A percentile compares a stretch with the other conserved stretches of the same genome.
Evolutionary conservation across 1,284 basidiomycete genomes (phyloP).

Genomic region (Pterulicium gracile): DNA sequence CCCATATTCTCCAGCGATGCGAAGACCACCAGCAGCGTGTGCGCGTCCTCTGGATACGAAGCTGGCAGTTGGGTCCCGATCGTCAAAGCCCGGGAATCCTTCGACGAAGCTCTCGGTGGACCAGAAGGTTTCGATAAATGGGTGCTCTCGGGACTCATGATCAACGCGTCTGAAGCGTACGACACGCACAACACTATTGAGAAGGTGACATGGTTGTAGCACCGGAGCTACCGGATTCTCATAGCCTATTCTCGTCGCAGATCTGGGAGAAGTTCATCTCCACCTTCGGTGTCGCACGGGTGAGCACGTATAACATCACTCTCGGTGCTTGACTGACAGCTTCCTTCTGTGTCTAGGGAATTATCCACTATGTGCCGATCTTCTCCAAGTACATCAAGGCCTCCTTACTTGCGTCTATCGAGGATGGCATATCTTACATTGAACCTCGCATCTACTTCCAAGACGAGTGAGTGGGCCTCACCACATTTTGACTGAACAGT

Average conservation of each 20-base stretch:
- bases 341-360: conserved; percentile 23
- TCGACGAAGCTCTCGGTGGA: conserved; percentile 41
- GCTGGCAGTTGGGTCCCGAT: conserved; percentile 43
- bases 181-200: conserved; percentile 54
- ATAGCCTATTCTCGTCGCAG: conserved; percentile 21
- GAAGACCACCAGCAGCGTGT: conserved; percentile 23
- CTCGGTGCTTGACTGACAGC: conserved; percentile 1
- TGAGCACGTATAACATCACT: conserved; percentile 25
- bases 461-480: conserved; percentile 30
- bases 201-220: too few species aligned
- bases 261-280: conserved; percentile 62
- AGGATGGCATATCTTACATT: conserved; percentile 65
- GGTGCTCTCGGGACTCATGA: conserved; percentile 45
- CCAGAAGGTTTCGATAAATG: conserved; percentile 56
- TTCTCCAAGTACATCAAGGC: conserved; percentile 47
- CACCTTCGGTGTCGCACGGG: conserved; percentile 37
- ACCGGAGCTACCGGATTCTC: too few species aligned
- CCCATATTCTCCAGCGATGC: conserved; percentile 24
- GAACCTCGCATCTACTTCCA: conserved; percentile 65
- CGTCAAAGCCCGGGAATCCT: conserved; percentile 38
- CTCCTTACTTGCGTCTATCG: conserved; percentile 51
- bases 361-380: conserved; percentile 46
- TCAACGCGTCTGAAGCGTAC: conserved; percentile 61
- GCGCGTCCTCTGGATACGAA: conserved; percentile 31
- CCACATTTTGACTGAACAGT: background rate